Base-by-base conservation (phyloP, 1,284 basidiomycete genomes). In the Volvariella volvacea region DNA sequence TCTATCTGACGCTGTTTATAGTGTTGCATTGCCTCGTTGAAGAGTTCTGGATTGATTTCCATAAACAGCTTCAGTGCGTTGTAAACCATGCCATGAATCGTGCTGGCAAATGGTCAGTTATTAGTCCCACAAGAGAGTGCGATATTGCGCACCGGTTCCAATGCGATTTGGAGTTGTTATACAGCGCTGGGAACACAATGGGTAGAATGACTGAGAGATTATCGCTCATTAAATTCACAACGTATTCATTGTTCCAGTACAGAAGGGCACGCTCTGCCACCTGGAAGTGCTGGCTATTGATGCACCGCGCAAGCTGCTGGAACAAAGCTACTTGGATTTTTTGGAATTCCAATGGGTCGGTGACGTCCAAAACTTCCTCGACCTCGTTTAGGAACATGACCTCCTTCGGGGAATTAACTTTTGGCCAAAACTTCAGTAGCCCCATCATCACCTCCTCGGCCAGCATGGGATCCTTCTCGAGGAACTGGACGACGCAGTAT, bases 311-410 rank as follows among this genome's bases (percentile, higher is more conserved):
- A 20, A 99, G 78, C 64, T 99, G 96, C 52, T 87, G 85, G 78
- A 99, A 99, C 41, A 99, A 73, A 1, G 91, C 83, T 31, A 92
- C 75, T 67, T 96, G 90, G 52, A 99, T 91, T 77, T 98, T 99
- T 64, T 87, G 87, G 70, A 99, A 99, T 66, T 99, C 95, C 48
- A 76, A 78, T 6, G 93, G 92, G 63, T 99, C 95, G 56, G 98
- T 98, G 46, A 99, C 96, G 64, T 99, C 96, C 49, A 99, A 70
- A 15, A 99, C 92, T 70, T 99, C 96, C 66, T 99, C 96, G 47
- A 99, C 92, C 71, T 99, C 96, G 68, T 98, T 99, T 52, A 99
- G 74, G 73, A 92, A 99, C 96, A 99, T 99, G 67, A 99, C 96
- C 64, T 99, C 96, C 68, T 99, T 99, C n/a, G 93, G 94, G 39